Base-by-base conservation (phyloP, 2,329 filamentous ascomycete species). In the Aspergillus quadricinctus region DNA sequence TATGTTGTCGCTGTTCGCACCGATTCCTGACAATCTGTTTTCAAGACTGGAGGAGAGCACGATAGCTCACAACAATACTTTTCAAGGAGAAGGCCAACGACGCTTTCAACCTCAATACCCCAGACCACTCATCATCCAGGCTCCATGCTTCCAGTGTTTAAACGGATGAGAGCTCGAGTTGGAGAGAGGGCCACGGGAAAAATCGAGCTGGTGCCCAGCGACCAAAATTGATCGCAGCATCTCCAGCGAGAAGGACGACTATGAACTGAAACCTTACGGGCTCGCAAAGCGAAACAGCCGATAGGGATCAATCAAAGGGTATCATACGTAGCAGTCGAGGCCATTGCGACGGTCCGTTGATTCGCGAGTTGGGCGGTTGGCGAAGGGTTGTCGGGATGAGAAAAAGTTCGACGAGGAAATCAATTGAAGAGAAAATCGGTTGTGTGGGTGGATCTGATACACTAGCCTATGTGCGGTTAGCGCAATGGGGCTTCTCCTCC, bases 241-340 rank as follows among this genome's bases (percentile, higher is more conserved):
- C 74, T 83, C 87, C 86, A 91, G 88, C 86, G 85, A 90, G 86
- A 78, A 88, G 86, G 86, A 90, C 88, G 85, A 89, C 88, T 90
- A 90, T 88, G 78, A 73, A 86, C 85, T 81, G 78, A 78, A 74
- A 55, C 80, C 80, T 80, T 78, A 80, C 77, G 74, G 68, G 59
- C 71, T 68, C 66, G 61, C 64, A 59, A 55, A 66, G 65, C 66
- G 66, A 62, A 71, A 73, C 69, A 73, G 64, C 63, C 57, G 61
- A 61, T 69, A 63, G 66, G 64, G 62, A 58, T 61, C 66, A 72
- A 61, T 58, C 57, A 69, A 75, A 70, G 69, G 72, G 67, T 68
- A 72, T 74, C 78, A 76, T 81, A 88, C 86, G 82, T 83, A 83
- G 81, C 79, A 76, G 77, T 83, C 78, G 77, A 77, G 75, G 81